Percentiles rank a stretch among this genome's conserved stretches.
These are phyloP conservation scores for Alternaria alternata DNA, from an alignment of 2,329 filamentous ascomycete genomes.

Conservation along the genomic window DNA sequence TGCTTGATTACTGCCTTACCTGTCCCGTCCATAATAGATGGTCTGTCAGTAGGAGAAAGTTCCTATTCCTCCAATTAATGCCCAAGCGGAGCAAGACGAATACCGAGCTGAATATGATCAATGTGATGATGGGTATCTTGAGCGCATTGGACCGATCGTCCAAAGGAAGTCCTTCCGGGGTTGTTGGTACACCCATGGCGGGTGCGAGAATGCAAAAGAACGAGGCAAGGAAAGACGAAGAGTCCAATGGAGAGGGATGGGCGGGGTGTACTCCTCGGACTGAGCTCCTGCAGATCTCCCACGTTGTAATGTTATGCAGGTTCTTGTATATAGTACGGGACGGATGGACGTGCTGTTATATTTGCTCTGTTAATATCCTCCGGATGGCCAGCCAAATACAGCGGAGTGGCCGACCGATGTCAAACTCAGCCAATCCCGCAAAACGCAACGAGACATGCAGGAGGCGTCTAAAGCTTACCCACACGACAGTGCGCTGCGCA, in stretches of 20 bases:
- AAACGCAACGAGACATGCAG: slow-evolving; percentile 4
- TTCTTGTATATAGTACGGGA: not conserved
- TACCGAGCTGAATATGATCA: slow-evolving; percentile 33
- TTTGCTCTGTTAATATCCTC: slow-evolving; percentile 6
- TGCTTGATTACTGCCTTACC: slow-evolving; percentile 13
- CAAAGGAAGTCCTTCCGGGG: slow-evolving; percentile 24
- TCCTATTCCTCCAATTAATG: slow-evolving; percentile 32
- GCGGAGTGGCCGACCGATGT: slow-evolving; percentile 4
- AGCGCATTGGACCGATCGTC: slow-evolving; percentile 34
- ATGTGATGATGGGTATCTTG: slow-evolving; percentile 30
- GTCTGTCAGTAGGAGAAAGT: slow-evolving; percentile 34
- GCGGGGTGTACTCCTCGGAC: not conserved
- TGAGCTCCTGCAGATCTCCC: not conserved
- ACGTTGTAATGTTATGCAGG: slow-evolving; percentile 3
- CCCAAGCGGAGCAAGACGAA: slow-evolving; percentile 32
- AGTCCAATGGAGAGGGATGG: not conserved
- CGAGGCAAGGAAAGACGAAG: not conserved
- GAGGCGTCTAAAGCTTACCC: slow-evolving; percentile 3
- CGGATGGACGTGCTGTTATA: slow-evolving; percentile 13
- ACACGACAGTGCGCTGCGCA: slow-evolving; percentile 1
- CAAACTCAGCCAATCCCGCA: slow-evolving; percentile 4
- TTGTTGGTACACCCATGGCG: slow-evolving; percentile 24
- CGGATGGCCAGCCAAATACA: not conserved
- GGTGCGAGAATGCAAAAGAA: slow-evolving; percentile 1
- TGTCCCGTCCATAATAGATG: slow-evolving; percentile 36